These are phyloP conservation scores for Noccaea bulbosa DNA, from an alignment of 345 rosid genomes.

Conservation along the genomic window DNA sequence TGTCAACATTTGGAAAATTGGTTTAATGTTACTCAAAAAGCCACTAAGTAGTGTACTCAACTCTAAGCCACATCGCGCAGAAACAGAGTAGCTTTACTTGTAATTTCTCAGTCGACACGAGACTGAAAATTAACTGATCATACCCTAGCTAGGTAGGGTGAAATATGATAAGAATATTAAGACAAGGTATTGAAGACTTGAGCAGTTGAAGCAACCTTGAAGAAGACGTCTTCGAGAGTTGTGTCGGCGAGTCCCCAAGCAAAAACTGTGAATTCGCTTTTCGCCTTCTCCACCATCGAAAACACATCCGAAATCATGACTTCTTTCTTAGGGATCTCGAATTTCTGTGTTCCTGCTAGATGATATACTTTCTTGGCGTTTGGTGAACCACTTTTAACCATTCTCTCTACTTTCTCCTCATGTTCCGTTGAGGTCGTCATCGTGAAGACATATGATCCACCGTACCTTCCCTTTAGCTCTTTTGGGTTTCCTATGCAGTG, in stretches of 20 bases:
- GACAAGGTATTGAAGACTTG: constrained; percentile 50
- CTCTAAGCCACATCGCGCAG: constrained; percentile 37
- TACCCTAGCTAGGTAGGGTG: not conserved
- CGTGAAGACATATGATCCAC: constrained; percentile 81
- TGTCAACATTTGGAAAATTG: constrained; percentile 28
- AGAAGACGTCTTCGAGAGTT: constrained; percentile 86
- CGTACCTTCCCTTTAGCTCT: constrained; percentile 84
- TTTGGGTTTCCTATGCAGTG: constrained; percentile 93
- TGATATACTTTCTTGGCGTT: constrained; percentile 74
- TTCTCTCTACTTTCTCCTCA: constrained; percentile 66
- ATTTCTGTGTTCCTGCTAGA: constrained; percentile 88
- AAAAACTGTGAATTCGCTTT: constrained; percentile 69
- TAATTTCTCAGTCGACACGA: too few relatives aligned
- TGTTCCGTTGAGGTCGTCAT: constrained; percentile 67
- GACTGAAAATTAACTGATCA: too few relatives aligned
- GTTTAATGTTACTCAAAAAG: constrained; percentile 38
- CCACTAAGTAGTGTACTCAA: constrained; percentile 43
- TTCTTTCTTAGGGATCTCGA: constrained; percentile 86
- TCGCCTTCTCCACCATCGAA: constrained; percentile 76
- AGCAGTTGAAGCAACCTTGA: constrained; percentile 72
- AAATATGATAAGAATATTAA: constrained; percentile 28
- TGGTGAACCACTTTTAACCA: constrained; percentile 66
- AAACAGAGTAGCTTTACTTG: constrained; percentile 6
- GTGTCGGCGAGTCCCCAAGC: constrained; percentile 98
- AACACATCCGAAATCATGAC: constrained; percentile 74